Evolutionary conservation across 257 asterid genomes (phyloP).

Genomic region (Eucommia ulmoides): DNA sequence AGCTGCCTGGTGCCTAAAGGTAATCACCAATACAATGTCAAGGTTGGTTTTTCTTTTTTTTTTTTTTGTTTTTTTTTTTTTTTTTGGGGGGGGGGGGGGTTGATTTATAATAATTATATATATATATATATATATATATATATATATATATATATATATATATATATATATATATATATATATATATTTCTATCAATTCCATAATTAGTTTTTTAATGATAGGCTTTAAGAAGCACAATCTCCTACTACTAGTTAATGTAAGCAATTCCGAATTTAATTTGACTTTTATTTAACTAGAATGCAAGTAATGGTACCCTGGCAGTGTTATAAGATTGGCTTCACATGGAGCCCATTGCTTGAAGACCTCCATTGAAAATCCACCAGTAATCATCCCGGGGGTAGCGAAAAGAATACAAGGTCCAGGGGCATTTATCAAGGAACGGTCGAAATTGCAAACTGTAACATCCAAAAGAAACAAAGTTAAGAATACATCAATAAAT

Average conservation of each 20-base stretch:
- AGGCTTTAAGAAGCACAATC: background rate
- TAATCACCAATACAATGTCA: too few relatives aligned
- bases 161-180: too few relatives aligned
- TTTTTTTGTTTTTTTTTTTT: too few relatives aligned
- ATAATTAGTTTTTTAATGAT: too few relatives aligned
- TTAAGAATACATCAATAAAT: background rate
- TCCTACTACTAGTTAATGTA: too few relatives aligned
- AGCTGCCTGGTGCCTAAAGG: too few relatives aligned
- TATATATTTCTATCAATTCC: background rate
- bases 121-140: background rate
- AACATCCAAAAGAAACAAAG: conserved; percentile 13
- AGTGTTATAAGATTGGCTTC: conserved; percentile 66
- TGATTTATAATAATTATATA: background rate
- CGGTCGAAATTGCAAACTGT: conserved; percentile 76
- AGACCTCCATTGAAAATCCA: conserved; percentile 90
- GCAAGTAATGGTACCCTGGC: conserved; percentile 50
- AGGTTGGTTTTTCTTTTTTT: too few relatives aligned
- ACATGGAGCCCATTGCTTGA: conserved; percentile 88
- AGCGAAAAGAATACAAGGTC: conserved; percentile 94
- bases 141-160: background rate
- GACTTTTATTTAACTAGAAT: too few relatives aligned
- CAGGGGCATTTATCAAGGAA: conserved; percentile 69
- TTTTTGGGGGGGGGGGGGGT: too few relatives aligned
- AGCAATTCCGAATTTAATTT: too few relatives aligned
- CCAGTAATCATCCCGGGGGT: conserved; percentile 95